phyloP scores from a whole-genome alignment of 192 early-diverging fungal genomes.

The Physocladia obscura region DNA sequence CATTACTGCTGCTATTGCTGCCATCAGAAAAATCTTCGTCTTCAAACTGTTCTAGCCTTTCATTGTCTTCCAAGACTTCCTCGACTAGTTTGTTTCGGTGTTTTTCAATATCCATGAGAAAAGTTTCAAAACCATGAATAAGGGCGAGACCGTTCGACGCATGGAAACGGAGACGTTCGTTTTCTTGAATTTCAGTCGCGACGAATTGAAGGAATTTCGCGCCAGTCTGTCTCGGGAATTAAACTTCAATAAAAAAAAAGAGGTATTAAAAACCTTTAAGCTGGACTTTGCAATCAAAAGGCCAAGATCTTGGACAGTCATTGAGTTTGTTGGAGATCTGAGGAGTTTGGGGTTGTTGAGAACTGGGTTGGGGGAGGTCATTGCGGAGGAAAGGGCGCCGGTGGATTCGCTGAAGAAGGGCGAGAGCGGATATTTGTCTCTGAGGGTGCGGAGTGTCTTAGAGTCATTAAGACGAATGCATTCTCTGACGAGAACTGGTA shows the following conservation, averaged over 20 bases:
- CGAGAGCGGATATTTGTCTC: not conserved
- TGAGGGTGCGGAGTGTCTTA: not conserved
- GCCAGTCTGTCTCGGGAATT: constrained; percentile 14
- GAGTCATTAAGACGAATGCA: constrained; percentile 5
- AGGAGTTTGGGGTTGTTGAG: not conserved
- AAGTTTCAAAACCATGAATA: constrained; percentile 20
- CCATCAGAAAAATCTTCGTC: not conserved
- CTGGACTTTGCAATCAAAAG: constrained; percentile 22
- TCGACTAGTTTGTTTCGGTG: constrained; percentile 1
- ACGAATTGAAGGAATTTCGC: constrained; percentile 4
- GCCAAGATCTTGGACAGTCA: constrained; percentile 22
- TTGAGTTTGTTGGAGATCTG: constrained; percentile 7
- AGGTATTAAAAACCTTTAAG: constrained; percentile 8
- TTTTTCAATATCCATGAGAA: constrained; percentile 14
- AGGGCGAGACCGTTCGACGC: constrained; percentile 13
- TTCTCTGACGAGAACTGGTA: constrained; percentile 9
- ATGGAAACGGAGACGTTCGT: constrained; percentile 16
- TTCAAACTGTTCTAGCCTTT: not conserved
- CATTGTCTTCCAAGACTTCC: not conserved
- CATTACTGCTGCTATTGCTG: no score
- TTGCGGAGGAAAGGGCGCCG: constrained; percentile 9
- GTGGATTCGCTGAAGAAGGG: constrained; percentile 11
- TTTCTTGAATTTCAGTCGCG: constrained; percentile 20
- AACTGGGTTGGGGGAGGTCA: not conserved
- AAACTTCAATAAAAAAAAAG: no score